A percentile compares a stretch with the other conserved stretches of the same genome.
phyloP scores from a whole-genome alignment of 2,329 filamentous ascomycete genomes.

The Nigrograna mackinnonii region DNA sequence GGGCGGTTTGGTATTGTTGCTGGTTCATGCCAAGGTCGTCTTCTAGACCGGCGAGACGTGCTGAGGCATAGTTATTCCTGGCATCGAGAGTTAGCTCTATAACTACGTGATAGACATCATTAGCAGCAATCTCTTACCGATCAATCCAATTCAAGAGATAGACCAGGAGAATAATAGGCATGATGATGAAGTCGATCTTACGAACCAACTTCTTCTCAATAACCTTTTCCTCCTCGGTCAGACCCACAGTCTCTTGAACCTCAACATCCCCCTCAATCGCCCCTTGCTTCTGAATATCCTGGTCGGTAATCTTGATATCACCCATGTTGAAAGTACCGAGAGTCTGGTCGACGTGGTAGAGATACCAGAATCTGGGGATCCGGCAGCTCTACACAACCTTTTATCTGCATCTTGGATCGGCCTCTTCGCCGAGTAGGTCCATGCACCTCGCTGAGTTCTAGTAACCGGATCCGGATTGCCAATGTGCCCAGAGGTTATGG shows the following conservation, averaged over 20 bases:
- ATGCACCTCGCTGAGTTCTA: no score
- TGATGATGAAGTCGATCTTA: constrained; percentile 8
- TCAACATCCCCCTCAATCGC: no score
- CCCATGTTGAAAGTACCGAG: no score
- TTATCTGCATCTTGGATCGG: no score
- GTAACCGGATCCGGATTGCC: no score
- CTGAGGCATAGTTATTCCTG: constrained; percentile 30
- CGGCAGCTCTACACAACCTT: no score
- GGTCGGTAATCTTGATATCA: not conserved
- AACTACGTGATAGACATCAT: no score
- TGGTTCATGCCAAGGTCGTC: constrained; percentile 6
- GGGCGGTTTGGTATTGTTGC: constrained; percentile 1
- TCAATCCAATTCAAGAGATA: constrained; percentile 9
- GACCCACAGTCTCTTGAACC: constrained; percentile 17
- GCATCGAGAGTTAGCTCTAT: no score
- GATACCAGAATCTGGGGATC: no score
- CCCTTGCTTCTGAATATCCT: not conserved
- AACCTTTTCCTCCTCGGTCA: constrained; percentile 69
- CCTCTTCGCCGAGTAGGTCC: no score
- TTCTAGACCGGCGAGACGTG: not conserved
- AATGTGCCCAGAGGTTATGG: no score
- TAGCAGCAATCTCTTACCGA: not conserved
- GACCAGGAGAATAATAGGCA: constrained; percentile 4
- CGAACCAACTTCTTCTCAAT: constrained; percentile 45
- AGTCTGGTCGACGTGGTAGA: no score